Base-by-base conservation (phyloP, 2,329 filamentous ascomycete genomes). In the Metarhizium brunneum region DNA sequence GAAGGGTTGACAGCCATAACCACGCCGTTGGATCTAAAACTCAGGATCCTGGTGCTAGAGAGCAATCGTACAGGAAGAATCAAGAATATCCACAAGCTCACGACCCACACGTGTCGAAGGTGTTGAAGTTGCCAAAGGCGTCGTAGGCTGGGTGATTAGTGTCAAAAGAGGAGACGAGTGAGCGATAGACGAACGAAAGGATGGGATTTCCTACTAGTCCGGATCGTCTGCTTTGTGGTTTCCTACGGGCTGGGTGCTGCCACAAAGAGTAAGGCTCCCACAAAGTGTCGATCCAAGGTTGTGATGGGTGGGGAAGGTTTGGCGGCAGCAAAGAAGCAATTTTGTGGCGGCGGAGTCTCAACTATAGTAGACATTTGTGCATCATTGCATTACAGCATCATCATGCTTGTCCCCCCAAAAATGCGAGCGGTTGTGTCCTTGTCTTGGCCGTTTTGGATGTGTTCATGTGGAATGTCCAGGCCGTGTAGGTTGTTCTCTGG, bases 311-410 rank as follows among this genome's bases (percentile, higher is more conserved):
- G 45, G 45, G 45, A 48, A 48, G n/a, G n/a, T 47, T 47, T 47
- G 43, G n/a, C 43, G 20, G 43, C 5, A 47, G 43, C 18, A 47
- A 25, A 53, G 36, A 53, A 53, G 51, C 51, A 53, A 43, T 47
- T 53, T 45, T 53, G 51, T 45, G 51, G 51, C 51, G 40, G 25
- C 51, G 51, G 38, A 43, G 40, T 43, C 38, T 11, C 18, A 25
- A 30, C 20, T 42, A 25, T 25, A 25, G 25, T 25, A 14, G 38
- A n/a, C 50, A 52, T 13, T 25, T 43, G 36, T 45, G 51, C 38
- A 47, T 53, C 42, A 53, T 40, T 35, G 51, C 38, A 35, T 53
- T 29, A 53, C 51, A 53, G 40, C 51, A 45, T 53, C 40, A 45
- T 43, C 38, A 11, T 53, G 51, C 40, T 18, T 53, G 29, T 20